A percentile compares a stretch with the other conserved stretches of the same genome.
Evolutionary conservation across 1,139 yeast genomes (phyloP).

Genomic region (Nematodospora anomalae): DNA sequence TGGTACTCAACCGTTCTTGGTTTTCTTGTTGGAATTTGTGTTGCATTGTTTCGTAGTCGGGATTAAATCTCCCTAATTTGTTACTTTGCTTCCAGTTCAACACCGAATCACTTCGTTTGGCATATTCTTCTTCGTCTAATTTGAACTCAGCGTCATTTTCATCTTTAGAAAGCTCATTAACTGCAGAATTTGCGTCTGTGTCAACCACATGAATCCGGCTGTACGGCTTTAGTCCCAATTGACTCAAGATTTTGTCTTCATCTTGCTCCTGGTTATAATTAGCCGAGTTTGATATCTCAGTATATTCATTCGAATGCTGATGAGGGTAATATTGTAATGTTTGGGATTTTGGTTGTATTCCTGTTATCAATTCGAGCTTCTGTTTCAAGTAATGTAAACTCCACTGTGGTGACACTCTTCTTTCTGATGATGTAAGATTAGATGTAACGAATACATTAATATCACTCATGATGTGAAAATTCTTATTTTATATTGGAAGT

Average conservation of each 20-base stretch:
- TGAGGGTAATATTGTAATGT: slow-evolving; percentile 49
- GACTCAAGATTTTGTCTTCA: slow-evolving; percentile 16
- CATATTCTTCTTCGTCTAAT: slow-evolving; percentile 69
- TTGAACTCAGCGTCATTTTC: slow-evolving; percentile 43
- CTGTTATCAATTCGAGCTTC: slow-evolving; percentile 72
- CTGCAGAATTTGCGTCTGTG: slow-evolving; percentile 50
- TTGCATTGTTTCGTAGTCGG: slow-evolving; percentile 38
- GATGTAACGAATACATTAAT: slow-evolving; percentile 63
- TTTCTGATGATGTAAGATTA: slow-evolving; percentile 65
- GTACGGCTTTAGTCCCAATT: slow-evolving; percentile 32
- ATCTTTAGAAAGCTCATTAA: slow-evolving; percentile 34
- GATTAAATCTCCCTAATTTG: slow-evolving; percentile 71
- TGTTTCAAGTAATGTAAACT: slow-evolving; percentile 53
- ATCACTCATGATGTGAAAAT: slow-evolving; percentile 41
- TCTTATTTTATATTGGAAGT: too few relatives aligned
- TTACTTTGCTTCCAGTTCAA: slow-evolving; percentile 72
- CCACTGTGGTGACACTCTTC: slow-evolving; percentile 69
- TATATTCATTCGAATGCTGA: slow-evolving; percentile 38
- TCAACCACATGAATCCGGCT: slow-evolving; percentile 57
- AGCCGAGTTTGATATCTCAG: slow-evolving; percentile 20
- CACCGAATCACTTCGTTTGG: slow-evolving; percentile 59
- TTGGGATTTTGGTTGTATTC: slow-evolving; percentile 67
- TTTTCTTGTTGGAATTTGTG: slow-evolving; percentile 19
- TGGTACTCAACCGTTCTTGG: slow-evolving; percentile 17
- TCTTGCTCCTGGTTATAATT: slow-evolving; percentile 18